phyloP scores from a whole-genome alignment of 345 rosid species.

The Sonneratia alba region DNA sequence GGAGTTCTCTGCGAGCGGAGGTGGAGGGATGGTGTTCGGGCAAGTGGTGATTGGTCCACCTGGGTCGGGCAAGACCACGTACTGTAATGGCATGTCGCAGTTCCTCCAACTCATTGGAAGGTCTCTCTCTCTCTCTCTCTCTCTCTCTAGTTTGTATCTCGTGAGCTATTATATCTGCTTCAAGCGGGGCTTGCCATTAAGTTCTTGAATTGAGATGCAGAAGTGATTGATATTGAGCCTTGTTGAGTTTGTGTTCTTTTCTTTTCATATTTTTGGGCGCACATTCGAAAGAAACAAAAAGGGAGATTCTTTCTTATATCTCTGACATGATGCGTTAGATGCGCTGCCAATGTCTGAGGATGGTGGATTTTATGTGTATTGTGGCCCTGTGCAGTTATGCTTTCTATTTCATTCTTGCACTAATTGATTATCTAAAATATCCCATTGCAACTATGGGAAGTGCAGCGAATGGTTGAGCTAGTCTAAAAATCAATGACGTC shows the following conservation, averaged over 20 bases:
- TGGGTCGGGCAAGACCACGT: constrained; percentile 95
- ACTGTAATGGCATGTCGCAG: constrained; percentile 98
- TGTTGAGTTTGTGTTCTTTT: no score
- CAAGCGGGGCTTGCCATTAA: neutral
- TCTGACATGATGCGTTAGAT: no score
- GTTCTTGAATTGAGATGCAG: neutral
- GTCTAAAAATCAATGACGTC: neutral
- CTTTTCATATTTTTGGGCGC: no score
- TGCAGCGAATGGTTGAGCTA: neutral
- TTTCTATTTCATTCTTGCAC: neutral
- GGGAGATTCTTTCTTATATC: no score
- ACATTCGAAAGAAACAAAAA: no score
- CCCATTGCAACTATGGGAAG: neutral
- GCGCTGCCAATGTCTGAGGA: no score
- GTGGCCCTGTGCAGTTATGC: neutral
- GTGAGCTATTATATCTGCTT: neutral
- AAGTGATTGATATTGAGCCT: no score
- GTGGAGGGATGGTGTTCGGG: constrained; percentile 61
- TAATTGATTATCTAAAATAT: neutral
- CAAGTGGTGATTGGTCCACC: constrained; percentile 96
- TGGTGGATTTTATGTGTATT: neutral
- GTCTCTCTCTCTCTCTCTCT: constrained; percentile 18
- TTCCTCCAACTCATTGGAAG: constrained; percentile 82
- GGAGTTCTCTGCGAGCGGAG: neutral
- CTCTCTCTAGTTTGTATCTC: neutral